A percentile compares a stretch with the other conserved stretches of the same genome.
Conservation (phyloP, 768 basidiomycete genomes). For the Exidia glandulosa region DNA sequence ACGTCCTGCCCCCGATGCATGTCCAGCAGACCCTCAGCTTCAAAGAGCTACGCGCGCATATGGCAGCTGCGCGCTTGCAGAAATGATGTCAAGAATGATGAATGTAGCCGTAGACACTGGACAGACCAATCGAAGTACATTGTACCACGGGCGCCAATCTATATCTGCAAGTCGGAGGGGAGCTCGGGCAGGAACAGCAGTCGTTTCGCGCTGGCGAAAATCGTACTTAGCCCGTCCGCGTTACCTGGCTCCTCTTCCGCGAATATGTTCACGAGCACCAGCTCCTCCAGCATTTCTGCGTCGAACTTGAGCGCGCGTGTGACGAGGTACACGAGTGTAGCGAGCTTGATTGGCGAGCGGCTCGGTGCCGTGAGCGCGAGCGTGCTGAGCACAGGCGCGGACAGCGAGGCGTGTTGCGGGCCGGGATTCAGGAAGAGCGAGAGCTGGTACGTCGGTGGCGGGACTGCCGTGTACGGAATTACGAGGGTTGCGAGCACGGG, state of each 20-base stretch:
- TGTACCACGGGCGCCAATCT: no score
- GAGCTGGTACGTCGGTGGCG: background rate
- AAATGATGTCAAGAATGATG: no score
- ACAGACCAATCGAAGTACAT: no score
- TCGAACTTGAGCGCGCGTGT: background rate
- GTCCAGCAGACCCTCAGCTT: no score
- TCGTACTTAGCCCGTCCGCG: background rate
- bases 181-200: background rate
- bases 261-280: background rate
- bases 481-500: background rate
- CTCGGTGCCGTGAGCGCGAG: background rate
- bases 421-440: background rate
- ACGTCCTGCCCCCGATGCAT: no score
- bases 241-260: background rate
- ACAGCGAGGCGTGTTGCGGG: background rate
- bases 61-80: no score
- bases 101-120: no score
- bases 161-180: background rate
- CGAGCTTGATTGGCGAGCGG: background rate
- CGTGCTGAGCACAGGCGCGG: background rate
- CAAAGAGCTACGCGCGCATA: no score
- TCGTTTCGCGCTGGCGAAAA: background rate
- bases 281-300: background rate
- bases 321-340: background rate
- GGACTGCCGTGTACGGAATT: background rate